Evolutionary conservation across 371 early-diverging fungal genomes (phyloP), one percentile per base, ranked within the genome.

Genomic region (Gilbertella persicaria): DNA sequence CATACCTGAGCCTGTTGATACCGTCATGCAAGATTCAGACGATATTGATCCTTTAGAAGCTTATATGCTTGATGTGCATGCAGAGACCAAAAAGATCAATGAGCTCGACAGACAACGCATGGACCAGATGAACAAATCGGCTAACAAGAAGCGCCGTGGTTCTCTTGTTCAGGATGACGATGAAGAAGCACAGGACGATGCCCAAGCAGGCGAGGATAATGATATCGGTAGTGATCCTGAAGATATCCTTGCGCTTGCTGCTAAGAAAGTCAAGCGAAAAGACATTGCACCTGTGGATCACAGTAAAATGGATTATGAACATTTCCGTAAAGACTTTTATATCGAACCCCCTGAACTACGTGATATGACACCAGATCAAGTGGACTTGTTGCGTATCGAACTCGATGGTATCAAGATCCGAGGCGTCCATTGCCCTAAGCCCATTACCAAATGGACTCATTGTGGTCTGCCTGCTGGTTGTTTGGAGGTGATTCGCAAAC

Each of bases 351-450:
- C 91, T 6, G 98, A 98, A 58, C 57, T 96, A 47, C 84, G 80
- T 20, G 82, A 83, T 13, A 67, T 98, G 82, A 91, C 91, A 1
- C 64, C 75, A 0, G 96, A 90, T 28, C 90, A 98, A 52, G 96
- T 97, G 2, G 92, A 90, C 21, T 62, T 81, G 35, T 66, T 91
- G 55, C 86, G 98, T 6, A 70, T 80, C 12, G 94, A 95, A 53
- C 66, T 97, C 40, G 98, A 96, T 45, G 95, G 93, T 1, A 96
- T 99, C 66, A 96, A 94, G 66, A 91, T 99, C 55, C 85, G 94
- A 14, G 89, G 89, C 40, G 81, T 83, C 5, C 78, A 91, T 40
- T 91, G 93, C 48, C 99, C 99, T 0, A 95, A 95, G 60, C 98
- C 99, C 0, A 88, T 96, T 20, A 81, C 85, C 30, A 91, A 89